phyloP scores from a whole-genome alignment of 257 asterid genomes.

The Ligustrum vulgare region DNA sequence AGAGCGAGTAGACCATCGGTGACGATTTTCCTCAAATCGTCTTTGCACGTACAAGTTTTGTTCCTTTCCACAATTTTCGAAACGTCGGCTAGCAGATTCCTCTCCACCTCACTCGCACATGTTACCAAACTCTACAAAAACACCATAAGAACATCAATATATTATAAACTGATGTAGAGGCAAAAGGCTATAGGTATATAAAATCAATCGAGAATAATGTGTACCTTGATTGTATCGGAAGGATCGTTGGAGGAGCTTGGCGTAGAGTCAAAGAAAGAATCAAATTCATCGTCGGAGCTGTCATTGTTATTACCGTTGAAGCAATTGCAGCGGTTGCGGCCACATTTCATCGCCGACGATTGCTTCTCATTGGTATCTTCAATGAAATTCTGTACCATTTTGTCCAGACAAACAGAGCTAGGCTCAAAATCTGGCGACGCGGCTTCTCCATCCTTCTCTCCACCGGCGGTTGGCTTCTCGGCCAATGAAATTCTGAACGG shows the following conservation, averaged over 20 bases:
- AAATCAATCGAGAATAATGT: not conserved
- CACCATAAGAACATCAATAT: constrained; percentile 13
- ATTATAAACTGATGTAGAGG: not conserved
- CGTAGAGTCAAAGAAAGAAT: constrained; percentile 60
- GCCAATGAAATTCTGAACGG: constrained; percentile 72
- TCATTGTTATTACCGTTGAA: constrained; percentile 80
- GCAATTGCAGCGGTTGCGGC: constrained; percentile 86
- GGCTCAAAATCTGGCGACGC: constrained; percentile 66
- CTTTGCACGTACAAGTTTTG: constrained; percentile 58
- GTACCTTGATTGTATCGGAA: constrained; percentile 77
- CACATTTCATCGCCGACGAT: constrained; percentile 40
- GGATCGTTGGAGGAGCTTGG: constrained; percentile 64
- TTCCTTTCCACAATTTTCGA: constrained; percentile 74
- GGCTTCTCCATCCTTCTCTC: constrained; percentile 41
- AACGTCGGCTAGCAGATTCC: constrained; percentile 78
- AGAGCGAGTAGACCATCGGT: constrained; percentile 60
- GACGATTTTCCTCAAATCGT: constrained; percentile 67
- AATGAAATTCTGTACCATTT: constrained; percentile 82
- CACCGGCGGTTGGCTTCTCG: constrained; percentile 46
- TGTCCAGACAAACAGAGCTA: constrained; percentile 80
- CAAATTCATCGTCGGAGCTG: constrained; percentile 89
- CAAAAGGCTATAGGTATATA: not conserved
- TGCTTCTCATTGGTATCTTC: constrained; percentile 69
- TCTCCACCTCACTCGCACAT: constrained; percentile 65
- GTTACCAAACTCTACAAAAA: constrained; percentile 65